Conservation (phyloP, 2,329 filamentous ascomycete genomes). For the Penicillium sp. region DNA sequence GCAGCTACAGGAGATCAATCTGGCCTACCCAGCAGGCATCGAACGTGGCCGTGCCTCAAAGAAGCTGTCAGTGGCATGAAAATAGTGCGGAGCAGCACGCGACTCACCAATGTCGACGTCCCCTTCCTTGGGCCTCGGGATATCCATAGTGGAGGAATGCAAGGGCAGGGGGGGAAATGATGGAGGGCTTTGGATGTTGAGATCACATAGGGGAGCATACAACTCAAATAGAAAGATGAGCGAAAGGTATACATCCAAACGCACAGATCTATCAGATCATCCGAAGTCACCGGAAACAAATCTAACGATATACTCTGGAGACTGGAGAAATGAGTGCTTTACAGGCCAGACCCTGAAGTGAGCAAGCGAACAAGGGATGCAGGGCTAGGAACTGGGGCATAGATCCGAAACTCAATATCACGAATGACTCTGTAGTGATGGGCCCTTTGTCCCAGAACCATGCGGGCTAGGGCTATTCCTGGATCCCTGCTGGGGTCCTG, state of each 20-base stretch:
- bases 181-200: background rate
- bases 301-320: slow-evolving; percentile 5
- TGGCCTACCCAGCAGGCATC: slow-evolving; percentile 20
- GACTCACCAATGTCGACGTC: slow-evolving; percentile 23
- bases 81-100: background rate
- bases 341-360: slow-evolving; percentile 16
- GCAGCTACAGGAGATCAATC: background rate
- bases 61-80: background rate
- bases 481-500: background rate
- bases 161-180: background rate
- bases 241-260: background rate
- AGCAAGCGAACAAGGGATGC: slow-evolving; percentile 18
- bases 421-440: background rate
- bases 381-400: background rate
- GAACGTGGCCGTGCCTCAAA: slow-evolving; percentile 16
- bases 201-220: background rate
- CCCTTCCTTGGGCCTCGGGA: slow-evolving; percentile 19
- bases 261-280: background rate
- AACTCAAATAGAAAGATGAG: slow-evolving; percentile 11
- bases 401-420: background rate
- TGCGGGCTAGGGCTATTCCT: background rate
- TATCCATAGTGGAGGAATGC: slow-evolving; percentile 13
- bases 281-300: background rate
- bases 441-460: background rate
- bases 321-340: background rate